Evolutionary conservation across 2,329 filamentous ascomycete genomes (phyloP), one percentile per base, ranked within the genome.

Genomic region (Claviceps digitariae): DNA sequence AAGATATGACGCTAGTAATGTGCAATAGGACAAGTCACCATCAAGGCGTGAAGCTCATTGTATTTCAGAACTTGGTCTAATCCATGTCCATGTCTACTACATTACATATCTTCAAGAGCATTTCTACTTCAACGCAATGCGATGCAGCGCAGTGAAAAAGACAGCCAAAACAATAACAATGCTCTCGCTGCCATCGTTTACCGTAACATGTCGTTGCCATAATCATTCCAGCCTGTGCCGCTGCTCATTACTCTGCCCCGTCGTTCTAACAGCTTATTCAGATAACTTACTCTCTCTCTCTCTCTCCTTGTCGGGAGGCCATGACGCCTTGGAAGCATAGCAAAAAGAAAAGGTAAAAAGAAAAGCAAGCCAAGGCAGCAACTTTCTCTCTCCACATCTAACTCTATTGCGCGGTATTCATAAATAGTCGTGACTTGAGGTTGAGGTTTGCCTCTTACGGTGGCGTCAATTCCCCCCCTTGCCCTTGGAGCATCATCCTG

Each of bases 401-500:
- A 6, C 7, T 34, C 9, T 48, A 21, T 8, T 29, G 25, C n/a
- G 36, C n/a, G 10, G 12, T 20, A 23, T 23, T 40, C 17, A 15
- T 4, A 27, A 4, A 31, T 50, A 4, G 48, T 40, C 48, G 4
- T 49, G 9, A 49, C 15, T 36, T 12, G 21, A 20, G 17, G 29
- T 45, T 25, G 6, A 21, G 9, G n/a, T n/a, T n/a, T n/a, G n/a
- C 58, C 3, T 60, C 59, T 63, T 69, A 71, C 4, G 68, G 67
- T 49, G 69, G 69, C 48, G 69, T 71, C 62, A 69, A 64, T 51
- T 68, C 58, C 44, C 65, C 63, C 55, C 65, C 62, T 50, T 29
- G 17, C 55, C 66, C 62, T 41, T 41, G 17, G 54, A 64, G 60
- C 63, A 73, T 66, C 71, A 74, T 72, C 63, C 66, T 66, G 53